Evolutionary conservation across 257 asterid species (phyloP).

Genomic region (Perilla frutescens): DNA sequence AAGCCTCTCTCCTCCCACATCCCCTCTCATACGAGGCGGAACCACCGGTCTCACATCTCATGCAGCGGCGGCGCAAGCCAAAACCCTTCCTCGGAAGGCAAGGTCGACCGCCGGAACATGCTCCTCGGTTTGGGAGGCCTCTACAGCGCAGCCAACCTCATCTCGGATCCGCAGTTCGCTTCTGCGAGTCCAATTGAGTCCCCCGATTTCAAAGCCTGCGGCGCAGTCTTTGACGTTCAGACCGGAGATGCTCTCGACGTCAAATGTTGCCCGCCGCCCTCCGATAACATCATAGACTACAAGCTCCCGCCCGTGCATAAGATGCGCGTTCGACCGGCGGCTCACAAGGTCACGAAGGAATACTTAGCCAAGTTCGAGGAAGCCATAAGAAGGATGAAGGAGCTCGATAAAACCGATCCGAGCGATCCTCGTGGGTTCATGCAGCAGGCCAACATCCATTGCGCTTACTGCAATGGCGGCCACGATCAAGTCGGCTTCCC

Average conservation of each 20-base stretch:
- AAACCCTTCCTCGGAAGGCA: neutral
- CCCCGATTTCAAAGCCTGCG: slow-evolving; percentile 45
- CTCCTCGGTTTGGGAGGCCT: slow-evolving; percentile 46
- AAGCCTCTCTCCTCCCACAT: slow-evolving; percentile 7
- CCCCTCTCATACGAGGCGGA: too few relatives aligned
- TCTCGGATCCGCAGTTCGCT: too few relatives aligned
- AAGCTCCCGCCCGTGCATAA: slow-evolving; percentile 35
- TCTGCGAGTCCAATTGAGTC: slow-evolving; percentile 36
- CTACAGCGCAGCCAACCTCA: slow-evolving; percentile 34
- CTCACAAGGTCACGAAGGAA: slow-evolving; percentile 16
- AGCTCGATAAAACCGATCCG: slow-evolving; percentile 46
- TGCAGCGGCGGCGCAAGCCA: slow-evolving; percentile 34
- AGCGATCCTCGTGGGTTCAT: slow-evolving; percentile 55
- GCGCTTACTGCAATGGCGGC: slow-evolving; percentile 45
- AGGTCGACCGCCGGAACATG: slow-evolving; percentile 48
- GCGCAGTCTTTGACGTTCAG: slow-evolving; percentile 11
- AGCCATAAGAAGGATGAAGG: slow-evolving; percentile 46
- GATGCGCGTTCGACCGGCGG: slow-evolving; percentile 3
- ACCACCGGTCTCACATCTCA: slow-evolving; percentile 41
- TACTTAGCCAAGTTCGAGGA: slow-evolving; percentile 44
- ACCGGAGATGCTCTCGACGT: neutral
- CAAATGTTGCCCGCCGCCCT: slow-evolving; percentile 57
- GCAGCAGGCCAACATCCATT: slow-evolving; percentile 55
- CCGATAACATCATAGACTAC: slow-evolving; percentile 37
- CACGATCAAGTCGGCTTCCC: slow-evolving; percentile 47